These are phyloP conservation scores for Haemoproteus tartakovskyi DNA, from an alignment of 169 alveolate genomes.

Conservation along the genomic window DNA sequence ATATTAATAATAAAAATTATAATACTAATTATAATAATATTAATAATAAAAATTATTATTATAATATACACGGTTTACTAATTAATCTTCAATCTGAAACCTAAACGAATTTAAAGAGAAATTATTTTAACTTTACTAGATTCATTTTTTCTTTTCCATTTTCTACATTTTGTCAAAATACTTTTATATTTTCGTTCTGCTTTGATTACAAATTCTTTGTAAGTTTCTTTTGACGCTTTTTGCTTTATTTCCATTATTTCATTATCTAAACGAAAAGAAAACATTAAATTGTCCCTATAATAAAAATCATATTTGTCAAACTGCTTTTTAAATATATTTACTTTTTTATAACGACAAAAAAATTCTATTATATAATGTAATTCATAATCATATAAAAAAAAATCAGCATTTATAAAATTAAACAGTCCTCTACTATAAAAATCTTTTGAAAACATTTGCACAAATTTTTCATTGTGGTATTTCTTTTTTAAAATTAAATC, in stretches of 20 bases:
- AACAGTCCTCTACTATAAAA: constrained; percentile 8
- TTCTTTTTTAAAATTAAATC: constrained; percentile 17
- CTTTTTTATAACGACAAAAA: neutral
- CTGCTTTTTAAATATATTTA: constrained; percentile 36
- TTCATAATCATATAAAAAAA: constrained; percentile 12
- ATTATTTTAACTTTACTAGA: constrained; percentile 65
- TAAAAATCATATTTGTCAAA: constrained; percentile 5
- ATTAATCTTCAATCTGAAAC: no score
- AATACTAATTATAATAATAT: no score
- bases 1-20: no score
- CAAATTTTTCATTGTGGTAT: constrained; percentile 19
- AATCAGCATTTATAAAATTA: constrained; percentile 38
- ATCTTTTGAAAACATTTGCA: constrained; percentile 41
- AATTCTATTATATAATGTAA: constrained; percentile 24
- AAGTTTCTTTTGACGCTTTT: constrained; percentile 4
- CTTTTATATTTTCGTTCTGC: constrained; percentile 44
- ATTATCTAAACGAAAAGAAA: constrained; percentile 12
- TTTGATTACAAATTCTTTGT: constrained; percentile 41
- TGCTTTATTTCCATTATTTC: constrained; percentile 7
- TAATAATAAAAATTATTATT: no score
- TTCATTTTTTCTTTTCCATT: neutral
- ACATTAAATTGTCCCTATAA: constrained; percentile 8
- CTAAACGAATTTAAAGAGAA: no score
- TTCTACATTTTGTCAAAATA: neutral
- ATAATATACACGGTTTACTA: no score